A percentile compares a stretch with the other conserved stretches of the same genome.
Evolutionary conservation across 805 yeast genomes (phyloP).

Genomic region (Candida rishiriensis): DNA sequence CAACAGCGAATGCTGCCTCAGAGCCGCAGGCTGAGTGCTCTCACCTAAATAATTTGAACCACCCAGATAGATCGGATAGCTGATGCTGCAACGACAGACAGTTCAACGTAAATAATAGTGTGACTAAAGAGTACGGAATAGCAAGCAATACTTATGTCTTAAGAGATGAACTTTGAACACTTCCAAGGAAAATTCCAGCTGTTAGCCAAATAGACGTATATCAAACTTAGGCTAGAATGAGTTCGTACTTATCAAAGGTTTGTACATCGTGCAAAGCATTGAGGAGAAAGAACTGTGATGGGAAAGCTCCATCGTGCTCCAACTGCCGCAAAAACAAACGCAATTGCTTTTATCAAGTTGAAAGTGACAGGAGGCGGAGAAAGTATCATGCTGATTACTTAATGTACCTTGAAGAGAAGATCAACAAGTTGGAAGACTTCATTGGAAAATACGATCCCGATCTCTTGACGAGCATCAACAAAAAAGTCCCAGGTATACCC

Average conservation of each 20-base stretch:
- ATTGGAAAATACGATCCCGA: constrained; percentile 22
- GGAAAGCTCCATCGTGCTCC: constrained; percentile 20
- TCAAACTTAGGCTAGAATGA: too few species aligned
- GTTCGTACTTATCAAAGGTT: not conserved
- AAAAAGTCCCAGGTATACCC: not conserved
- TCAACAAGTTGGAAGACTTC: constrained; percentile 18
- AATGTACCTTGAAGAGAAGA: constrained; percentile 23
- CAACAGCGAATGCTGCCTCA: too few species aligned
- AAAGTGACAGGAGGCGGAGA: constrained; percentile 28
- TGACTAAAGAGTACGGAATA: too few species aligned
- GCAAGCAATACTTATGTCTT: too few species aligned
- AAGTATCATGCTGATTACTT: constrained; percentile 32
- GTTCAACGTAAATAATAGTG: too few species aligned
- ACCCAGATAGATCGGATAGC: too few species aligned
- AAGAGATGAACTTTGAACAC: too few species aligned
- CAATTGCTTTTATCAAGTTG: constrained; percentile 19
- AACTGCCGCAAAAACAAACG: constrained; percentile 16
- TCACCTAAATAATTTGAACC: too few species aligned
- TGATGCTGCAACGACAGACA: too few species aligned
- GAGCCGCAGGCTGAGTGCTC: too few species aligned
- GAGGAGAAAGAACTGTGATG: constrained; percentile 21
- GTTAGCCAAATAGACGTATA: too few species aligned
- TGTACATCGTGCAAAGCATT: constrained; percentile 18
- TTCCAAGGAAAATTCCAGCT: too few species aligned
- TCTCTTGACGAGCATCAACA: not conserved